A percentile compares a stretch with the other conserved stretches of the same genome.
phyloP scores from a whole-genome alignment of 148 eudicot genomes.

The Cornus kousa region DNA sequence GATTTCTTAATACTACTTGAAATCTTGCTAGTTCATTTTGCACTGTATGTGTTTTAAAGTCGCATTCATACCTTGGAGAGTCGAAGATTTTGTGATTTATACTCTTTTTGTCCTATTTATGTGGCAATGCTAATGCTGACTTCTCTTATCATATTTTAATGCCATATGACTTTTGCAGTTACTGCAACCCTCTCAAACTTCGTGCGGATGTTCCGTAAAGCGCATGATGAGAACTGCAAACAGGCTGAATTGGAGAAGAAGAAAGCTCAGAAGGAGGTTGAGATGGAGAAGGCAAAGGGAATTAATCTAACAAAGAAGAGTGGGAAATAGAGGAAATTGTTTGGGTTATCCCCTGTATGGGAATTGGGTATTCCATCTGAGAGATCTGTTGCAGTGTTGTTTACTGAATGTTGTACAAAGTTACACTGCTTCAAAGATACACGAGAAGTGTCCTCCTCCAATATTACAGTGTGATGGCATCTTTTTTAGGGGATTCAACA shows the following conservation, averaged over 20 bases:
- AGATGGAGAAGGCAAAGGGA: conserved; percentile 66
- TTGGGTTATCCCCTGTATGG: conserved; percentile 8
- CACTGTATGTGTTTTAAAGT: background rate
- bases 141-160: background rate
- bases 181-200: conserved; percentile 78
- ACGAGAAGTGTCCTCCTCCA: conserved; percentile 20
- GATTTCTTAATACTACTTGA: background rate
- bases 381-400: conserved; percentile 13
- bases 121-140: background rate
- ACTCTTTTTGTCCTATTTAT: background rate
- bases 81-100: background rate
- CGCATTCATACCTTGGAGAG: background rate
- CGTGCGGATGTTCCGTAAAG: conserved; percentile 73
- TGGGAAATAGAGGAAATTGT: conserved; percentile 21
- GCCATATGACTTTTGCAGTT: conserved; percentile 46
- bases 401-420: conserved; percentile 9
- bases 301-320: conserved; percentile 37
- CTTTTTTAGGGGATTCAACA: background rate
- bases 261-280: conserved; percentile 84
- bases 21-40: background rate
- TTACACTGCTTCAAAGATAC: background rate
- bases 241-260: conserved; percentile 83
- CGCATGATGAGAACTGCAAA: conserved; percentile 85
- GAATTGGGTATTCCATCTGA: conserved; percentile 1
- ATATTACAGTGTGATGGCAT: background rate